A percentile compares a stretch with the other conserved stretches of the same genome.
These are phyloP conservation scores for Yarrowia yakushimensis DNA, from an alignment of 805 yeast species.

Conservation along the genomic window DNA sequence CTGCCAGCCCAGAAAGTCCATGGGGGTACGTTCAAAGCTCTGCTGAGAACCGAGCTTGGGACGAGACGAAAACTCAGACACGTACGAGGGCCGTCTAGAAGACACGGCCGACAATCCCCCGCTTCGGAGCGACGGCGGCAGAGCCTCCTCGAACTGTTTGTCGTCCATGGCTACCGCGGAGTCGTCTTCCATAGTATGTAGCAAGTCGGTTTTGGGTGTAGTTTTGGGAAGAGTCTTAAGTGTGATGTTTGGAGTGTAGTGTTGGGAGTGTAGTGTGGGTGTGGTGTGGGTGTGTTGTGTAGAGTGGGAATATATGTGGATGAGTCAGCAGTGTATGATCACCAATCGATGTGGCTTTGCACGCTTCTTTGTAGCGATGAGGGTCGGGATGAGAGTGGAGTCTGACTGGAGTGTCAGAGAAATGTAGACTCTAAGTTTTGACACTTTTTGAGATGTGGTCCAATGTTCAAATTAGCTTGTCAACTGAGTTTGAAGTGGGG, in stretches of 20 bases:
- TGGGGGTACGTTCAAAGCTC: conserved; percentile 17
- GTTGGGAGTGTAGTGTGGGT: not conserved
- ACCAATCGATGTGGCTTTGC: not conserved
- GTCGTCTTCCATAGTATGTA: conserved; percentile 10
- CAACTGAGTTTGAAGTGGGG: conserved; percentile 20
- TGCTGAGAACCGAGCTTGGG: conserved; percentile 28
- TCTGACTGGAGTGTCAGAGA: not conserved
- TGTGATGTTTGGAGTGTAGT: not conserved
- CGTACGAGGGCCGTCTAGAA: conserved; percentile 62
- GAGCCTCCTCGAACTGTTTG: conserved; percentile 22
- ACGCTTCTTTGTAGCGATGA: not conserved
- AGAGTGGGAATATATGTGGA: not conserved
- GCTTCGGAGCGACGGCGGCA: conserved; percentile 27
- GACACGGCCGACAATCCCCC: conserved; percentile 57
- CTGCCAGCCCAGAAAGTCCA: conserved; percentile 22
- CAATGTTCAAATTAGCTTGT: conserved; percentile 22
- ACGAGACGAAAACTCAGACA: conserved; percentile 53
- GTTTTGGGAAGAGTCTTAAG: not conserved
- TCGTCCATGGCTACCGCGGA: conserved; percentile 25
- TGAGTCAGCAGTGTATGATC: not conserved
- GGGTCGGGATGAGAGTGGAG: no score
- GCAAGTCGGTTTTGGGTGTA: not conserved
- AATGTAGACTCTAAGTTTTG: conserved; percentile 21
- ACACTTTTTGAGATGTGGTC: conserved; percentile 24
- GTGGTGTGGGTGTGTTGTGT: not conserved